These are phyloP conservation scores for Claviceps spartinae DNA, from an alignment of 2,329 filamentous ascomycete genomes.

Conservation along the genomic window DNA sequence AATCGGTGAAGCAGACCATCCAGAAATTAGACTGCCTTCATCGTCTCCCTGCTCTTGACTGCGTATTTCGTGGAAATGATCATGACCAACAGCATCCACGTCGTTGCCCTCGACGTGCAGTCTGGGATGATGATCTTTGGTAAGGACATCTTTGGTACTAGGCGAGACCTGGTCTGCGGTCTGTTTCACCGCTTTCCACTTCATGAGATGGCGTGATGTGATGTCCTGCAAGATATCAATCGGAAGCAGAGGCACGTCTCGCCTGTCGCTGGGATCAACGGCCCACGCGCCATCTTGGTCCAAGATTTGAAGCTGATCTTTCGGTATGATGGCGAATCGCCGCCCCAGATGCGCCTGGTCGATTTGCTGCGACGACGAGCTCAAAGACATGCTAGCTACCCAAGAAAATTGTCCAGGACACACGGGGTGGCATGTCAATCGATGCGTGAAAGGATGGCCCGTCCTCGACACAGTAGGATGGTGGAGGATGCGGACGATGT, in stretches of 20 bases:
- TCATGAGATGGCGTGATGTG: constrained; percentile 11
- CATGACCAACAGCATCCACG: not conserved
- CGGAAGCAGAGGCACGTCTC: constrained; percentile 21
- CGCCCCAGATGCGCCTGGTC: constrained; percentile 14
- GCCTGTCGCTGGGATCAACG: constrained; percentile 11
- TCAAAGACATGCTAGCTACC: constrained; percentile 13
- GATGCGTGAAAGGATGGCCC: not conserved
- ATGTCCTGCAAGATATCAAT: constrained; percentile 20
- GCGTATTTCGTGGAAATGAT: not conserved
- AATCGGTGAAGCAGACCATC: constrained; percentile 13
- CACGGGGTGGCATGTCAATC: not conserved
- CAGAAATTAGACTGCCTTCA: not conserved
- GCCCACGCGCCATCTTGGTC: constrained; percentile 24
- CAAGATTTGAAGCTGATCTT: constrained; percentile 25
- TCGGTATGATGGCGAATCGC: constrained; percentile 20
- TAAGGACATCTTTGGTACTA: not conserved
- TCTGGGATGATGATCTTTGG: not conserved
- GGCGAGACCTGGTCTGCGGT: not conserved
- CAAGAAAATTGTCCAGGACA: not conserved
- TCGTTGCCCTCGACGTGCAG: not conserved
- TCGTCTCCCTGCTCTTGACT: not conserved
- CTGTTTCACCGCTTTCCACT: constrained; percentile 1
- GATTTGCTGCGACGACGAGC: constrained; percentile 12
- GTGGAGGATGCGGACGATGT: not conserved
- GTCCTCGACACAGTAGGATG: not conserved